phyloP scores from a whole-genome alignment of 2,329 filamentous ascomycete species.

The Epicoccum sorghinum region DNA sequence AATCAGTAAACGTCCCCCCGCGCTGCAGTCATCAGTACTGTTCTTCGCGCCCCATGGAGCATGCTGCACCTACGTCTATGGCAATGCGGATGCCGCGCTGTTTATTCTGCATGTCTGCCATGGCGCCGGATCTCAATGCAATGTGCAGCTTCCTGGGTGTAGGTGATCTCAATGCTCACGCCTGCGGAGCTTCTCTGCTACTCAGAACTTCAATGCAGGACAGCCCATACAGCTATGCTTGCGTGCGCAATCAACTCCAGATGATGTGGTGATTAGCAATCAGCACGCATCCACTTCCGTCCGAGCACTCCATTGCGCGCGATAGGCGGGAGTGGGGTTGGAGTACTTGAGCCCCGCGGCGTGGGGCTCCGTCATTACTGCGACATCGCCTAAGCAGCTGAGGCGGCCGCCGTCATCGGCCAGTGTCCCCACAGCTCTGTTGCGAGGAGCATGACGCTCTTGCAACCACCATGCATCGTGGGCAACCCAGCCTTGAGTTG shows the following conservation, averaged over 20 bases:
- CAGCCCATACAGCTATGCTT: not conserved
- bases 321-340: constrained; percentile 6
- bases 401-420: constrained; percentile 1
- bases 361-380: constrained; percentile 3
- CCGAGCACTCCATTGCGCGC: not conserved
- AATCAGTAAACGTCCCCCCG: constrained; percentile 92
- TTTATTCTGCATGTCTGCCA: constrained; percentile 35
- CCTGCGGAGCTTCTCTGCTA: not conserved
- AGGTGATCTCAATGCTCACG: not conserved
- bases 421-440: no score
- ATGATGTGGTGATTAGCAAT: constrained; percentile 8
- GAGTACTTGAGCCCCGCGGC: not conserved
- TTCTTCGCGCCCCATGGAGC: constrained; percentile 13
- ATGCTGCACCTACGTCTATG: constrained; percentile 56
- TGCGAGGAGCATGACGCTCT: no score
- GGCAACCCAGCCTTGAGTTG: no score
- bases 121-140: constrained; percentile 3
- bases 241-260: not conserved
- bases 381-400: not conserved
- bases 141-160: not conserved
- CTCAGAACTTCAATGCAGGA: not conserved
- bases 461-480: no score
- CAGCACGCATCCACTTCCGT: not conserved
- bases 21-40: constrained; percentile 54
- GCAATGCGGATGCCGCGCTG: constrained; percentile 73